Percentiles rank a stretch among this genome's conserved stretches.
Conservation (phyloP, 129 eudicot species). For the Flaveria ramosissima region DNA sequence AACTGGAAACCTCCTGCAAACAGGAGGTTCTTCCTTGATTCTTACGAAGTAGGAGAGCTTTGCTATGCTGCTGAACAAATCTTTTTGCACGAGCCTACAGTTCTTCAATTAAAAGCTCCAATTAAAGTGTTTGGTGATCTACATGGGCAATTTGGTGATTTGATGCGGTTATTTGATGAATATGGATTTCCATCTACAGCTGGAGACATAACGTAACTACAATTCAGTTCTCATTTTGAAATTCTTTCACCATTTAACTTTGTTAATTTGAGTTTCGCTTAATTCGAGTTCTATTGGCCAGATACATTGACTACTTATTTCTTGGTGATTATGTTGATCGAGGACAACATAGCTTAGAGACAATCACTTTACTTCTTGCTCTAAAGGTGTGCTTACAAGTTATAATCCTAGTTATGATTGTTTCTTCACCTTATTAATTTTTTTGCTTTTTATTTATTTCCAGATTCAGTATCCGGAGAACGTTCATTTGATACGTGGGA, state of each 20-base stretch:
- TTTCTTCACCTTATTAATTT: slow-evolving; percentile 1
- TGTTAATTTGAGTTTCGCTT: slow-evolving; percentile 13
- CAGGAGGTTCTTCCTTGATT: slow-evolving; percentile 92
- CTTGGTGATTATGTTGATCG: slow-evolving; percentile 99
- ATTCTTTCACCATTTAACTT: neutral
- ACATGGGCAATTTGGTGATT: slow-evolving; percentile 97
- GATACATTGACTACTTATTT: slow-evolving; percentile 90
- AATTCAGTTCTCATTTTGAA: neutral
- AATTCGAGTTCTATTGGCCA: slow-evolving; percentile 21
- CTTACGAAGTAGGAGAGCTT: slow-evolving; percentile 96
- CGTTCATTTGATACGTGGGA: slow-evolving; percentile 96
- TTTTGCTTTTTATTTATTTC: neutral
- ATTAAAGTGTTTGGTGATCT: slow-evolving; percentile 95
- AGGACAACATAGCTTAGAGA: slow-evolving; percentile 99
- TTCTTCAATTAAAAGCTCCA: slow-evolving; percentile 98
- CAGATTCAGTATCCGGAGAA: slow-evolving; percentile 96
- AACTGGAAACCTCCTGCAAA: slow-evolving; percentile 91
- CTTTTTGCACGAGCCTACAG: slow-evolving; percentile 89
- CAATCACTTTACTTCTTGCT: slow-evolving; percentile 87
- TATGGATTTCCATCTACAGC: slow-evolving; percentile 98
- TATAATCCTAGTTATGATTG: neutral
- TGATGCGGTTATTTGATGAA: slow-evolving; percentile 97
- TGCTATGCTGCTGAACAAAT: slow-evolving; percentile 98
- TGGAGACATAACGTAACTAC: slow-evolving; percentile 82
- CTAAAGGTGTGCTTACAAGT: slow-evolving; percentile 62